phyloP scores from a whole-genome alignment of 495 filamentous ascomycete species.

The Aspergillus heteromorphus region DNA sequence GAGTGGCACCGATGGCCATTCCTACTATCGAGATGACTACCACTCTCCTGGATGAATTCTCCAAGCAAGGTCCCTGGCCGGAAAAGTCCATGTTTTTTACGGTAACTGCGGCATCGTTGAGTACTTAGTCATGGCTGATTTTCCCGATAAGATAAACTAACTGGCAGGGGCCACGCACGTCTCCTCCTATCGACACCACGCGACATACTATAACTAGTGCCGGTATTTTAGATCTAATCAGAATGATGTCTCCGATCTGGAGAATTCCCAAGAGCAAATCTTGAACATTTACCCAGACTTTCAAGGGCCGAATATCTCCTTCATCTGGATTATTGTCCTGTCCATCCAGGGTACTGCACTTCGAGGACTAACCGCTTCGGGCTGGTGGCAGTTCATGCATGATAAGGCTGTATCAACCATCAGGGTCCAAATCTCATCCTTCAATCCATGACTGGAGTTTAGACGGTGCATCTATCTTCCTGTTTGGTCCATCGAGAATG shows the following conservation, averaged over 20 bases:
- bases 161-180: not conserved
- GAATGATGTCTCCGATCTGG: not conserved
- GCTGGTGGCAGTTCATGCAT: not conserved
- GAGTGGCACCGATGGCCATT: not conserved
- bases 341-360: not conserved
- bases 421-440: not conserved
- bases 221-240: not conserved
- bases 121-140: too few relatives aligned
- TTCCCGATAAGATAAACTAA: not conserved
- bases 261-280: not conserved
- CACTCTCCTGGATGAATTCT: not conserved
- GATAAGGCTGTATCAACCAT: not conserved
- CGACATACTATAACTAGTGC: not conserved
- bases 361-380: not conserved
- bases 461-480: too few relatives aligned
- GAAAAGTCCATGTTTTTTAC: not conserved
- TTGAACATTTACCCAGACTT: not conserved
- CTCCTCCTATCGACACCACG: not conserved
- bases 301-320: too few relatives aligned
- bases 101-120: too few relatives aligned
- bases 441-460: too few relatives aligned
- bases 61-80: not conserved
- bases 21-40: too few relatives aligned
- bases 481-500: too few relatives aligned
- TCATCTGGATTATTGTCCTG: too few relatives aligned